phyloP scores from a whole-genome alignment of 2,329 filamentous ascomycete genomes.

The Cryphonectria naterciae region DNA sequence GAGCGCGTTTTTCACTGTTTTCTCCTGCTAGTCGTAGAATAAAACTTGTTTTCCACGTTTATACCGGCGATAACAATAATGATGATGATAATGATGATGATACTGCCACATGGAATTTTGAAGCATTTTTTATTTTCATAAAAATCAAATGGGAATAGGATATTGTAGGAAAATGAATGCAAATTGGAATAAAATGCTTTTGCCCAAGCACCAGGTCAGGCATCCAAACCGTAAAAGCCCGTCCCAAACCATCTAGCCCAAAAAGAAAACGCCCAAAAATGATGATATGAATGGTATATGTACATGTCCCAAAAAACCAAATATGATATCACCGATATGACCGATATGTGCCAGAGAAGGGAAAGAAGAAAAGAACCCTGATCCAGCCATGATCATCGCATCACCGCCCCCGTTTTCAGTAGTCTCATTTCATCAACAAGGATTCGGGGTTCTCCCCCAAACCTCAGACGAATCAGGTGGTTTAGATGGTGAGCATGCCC shows the following conservation, averaged over 20 bases:
- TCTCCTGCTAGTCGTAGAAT: not conserved
- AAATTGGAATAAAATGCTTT: constrained; percentile 4
- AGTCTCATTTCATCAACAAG: not conserved
- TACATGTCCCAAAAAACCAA: not conserved
- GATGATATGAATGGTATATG: not conserved
- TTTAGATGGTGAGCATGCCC: constrained; percentile 24
- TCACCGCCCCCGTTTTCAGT: not conserved
- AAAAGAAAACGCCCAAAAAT: constrained; percentile 3
- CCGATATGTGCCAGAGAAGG: not conserved
- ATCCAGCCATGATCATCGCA: not conserved
- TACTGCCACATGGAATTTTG: not conserved
- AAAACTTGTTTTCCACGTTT: not conserved
- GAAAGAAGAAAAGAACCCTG: not conserved
- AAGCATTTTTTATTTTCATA: not conserved
- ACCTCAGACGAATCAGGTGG: not conserved
- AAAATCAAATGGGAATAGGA: not conserved
- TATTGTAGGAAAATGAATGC: not conserved
- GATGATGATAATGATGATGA: not conserved
- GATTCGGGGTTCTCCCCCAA: not conserved
- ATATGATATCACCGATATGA: constrained; percentile 11
- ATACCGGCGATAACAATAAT: not conserved
- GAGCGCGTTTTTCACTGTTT: not conserved
- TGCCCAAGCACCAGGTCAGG: constrained; percentile 12
- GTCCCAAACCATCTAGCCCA: constrained; percentile 4
- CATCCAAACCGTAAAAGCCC: not conserved